Conservation (phyloP, 2,329 filamentous ascomycete species). For the Plenodomus lindquistii region DNA sequence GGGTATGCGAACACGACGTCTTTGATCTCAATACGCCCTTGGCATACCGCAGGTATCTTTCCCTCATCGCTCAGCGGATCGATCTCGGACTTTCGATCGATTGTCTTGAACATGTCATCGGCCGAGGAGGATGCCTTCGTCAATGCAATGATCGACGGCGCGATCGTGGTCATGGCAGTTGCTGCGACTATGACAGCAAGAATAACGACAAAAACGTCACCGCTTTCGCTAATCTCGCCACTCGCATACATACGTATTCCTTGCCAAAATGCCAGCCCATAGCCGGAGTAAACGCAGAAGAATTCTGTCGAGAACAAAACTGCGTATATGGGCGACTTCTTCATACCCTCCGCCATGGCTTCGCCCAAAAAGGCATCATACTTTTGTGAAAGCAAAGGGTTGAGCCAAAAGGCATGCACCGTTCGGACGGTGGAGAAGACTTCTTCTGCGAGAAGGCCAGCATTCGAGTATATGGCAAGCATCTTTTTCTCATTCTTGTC, state of each 20-base stretch:
- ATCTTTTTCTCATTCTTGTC: slow-evolving; percentile 42
- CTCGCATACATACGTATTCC: slow-evolving; percentile 60
- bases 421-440: slow-evolving; percentile 56
- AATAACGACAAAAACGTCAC: slow-evolving; percentile 36
- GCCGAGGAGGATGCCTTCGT: slow-evolving; percentile 40
- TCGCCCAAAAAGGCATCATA: slow-evolving; percentile 50
- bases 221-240: slow-evolving; percentile 54
- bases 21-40: slow-evolving; percentile 69
- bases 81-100: slow-evolving; percentile 81
- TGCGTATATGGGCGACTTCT: slow-evolving; percentile 50
- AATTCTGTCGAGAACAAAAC: slow-evolving; percentile 49
- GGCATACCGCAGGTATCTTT: slow-evolving; percentile 20
- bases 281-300: slow-evolving; percentile 49
- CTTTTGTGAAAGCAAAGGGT: slow-evolving; percentile 47
- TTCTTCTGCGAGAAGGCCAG: slow-evolving; percentile 55
- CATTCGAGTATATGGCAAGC: slow-evolving; percentile 50
- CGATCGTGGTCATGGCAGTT: slow-evolving; percentile 78
- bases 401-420: slow-evolving; percentile 53
- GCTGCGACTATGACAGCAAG: slow-evolving; percentile 49
- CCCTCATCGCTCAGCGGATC: slow-evolving; percentile 54
- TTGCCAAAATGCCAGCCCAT: slow-evolving; percentile 55
- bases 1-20: slow-evolving; percentile 92
- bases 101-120: slow-evolving; percentile 53
- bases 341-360: slow-evolving; percentile 51
- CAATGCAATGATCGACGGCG: slow-evolving; percentile 82